phyloP scores from a whole-genome alignment of 2,329 filamentous ascomycete genomes.

The Hypoxylon sp. region DNA sequence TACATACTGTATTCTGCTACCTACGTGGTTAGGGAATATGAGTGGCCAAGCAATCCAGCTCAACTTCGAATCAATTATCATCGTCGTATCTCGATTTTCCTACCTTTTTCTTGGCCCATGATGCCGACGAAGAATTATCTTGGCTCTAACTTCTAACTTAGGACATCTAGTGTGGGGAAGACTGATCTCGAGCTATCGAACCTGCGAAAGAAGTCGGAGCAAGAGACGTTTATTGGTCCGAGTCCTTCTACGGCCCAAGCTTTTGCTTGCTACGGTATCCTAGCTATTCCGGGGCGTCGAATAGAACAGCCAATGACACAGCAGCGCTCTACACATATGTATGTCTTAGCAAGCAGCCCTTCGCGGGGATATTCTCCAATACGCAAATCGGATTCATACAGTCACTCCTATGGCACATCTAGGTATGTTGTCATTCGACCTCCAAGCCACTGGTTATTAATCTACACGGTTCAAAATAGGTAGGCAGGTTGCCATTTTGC shows the following conservation, averaged over 20 bases:
- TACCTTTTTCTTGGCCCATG: too few species aligned
- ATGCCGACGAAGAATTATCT: constrained; percentile 25
- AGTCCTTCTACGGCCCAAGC: constrained; percentile 22
- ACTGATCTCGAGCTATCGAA: constrained; percentile 28
- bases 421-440: constrained; percentile 4
- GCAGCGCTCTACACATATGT: constrained; percentile 17
- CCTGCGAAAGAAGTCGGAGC: constrained; percentile 19
- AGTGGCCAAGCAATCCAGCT: too few species aligned
- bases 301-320: constrained; percentile 18
- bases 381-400: constrained; percentile 17
- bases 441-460: background rate
- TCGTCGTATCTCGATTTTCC: too few species aligned
- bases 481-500: background rate
- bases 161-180: constrained; percentile 24
- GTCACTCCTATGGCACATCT: too few species aligned
- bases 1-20: too few species aligned
- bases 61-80: too few species aligned
- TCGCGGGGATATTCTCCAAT: constrained; percentile 22
- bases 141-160: constrained; percentile 27
- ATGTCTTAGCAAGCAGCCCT: constrained; percentile 19
- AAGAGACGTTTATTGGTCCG: constrained; percentile 29
- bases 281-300: constrained; percentile 25
- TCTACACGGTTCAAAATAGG: background rate
- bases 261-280: constrained; percentile 32
- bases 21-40: too few species aligned